Conservation (phyloP, 345 rosid species). For the Microthlaspi erraticum region DNA sequence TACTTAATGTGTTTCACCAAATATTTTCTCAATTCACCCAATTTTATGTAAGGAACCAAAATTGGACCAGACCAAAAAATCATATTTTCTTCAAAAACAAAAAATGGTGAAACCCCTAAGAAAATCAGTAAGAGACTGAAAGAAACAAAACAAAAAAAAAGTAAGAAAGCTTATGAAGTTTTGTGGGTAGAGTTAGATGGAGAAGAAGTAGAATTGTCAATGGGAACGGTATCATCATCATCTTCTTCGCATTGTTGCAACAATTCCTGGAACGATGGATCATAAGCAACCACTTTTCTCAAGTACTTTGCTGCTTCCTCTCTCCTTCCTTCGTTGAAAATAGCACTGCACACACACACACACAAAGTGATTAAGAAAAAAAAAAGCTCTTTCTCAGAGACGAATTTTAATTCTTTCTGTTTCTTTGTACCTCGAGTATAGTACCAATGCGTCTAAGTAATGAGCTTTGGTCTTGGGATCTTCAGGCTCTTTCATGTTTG, state of each 20-base stretch:
- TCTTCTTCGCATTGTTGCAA: conserved; percentile 71
- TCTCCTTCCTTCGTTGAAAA: conserved; percentile 61
- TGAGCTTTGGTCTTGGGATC: conserved; percentile 74
- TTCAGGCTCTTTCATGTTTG: conserved; percentile 64
- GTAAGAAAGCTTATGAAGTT: conserved; percentile 1
- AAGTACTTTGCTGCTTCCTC: conserved; percentile 71
- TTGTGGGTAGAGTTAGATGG: conserved; percentile 32
- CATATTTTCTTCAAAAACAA: no score
- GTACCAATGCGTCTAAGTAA: conserved; percentile 72
- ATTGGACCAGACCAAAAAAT: no score
- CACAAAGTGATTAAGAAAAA: not conserved
- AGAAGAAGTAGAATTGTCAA: conserved; percentile 12
- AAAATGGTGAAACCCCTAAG: not conserved
- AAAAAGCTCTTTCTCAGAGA: not conserved
- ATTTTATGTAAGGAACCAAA: no score
- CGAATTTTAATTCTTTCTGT: not conserved
- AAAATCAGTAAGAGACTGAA: not conserved
- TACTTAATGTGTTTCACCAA: not conserved
- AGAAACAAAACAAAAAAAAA: not conserved
- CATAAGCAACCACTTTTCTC: conserved; percentile 66
- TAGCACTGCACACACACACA: conserved; percentile 53
- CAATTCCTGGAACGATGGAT: conserved; percentile 55
- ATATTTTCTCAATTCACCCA: no score
- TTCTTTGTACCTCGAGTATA: conserved; percentile 63
- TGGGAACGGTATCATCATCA: conserved; percentile 37